A percentile compares a stretch with the other conserved stretches of the same genome.
Conservation (phyloP, 345 rosid species). For the Kernera saxatilis region DNA sequence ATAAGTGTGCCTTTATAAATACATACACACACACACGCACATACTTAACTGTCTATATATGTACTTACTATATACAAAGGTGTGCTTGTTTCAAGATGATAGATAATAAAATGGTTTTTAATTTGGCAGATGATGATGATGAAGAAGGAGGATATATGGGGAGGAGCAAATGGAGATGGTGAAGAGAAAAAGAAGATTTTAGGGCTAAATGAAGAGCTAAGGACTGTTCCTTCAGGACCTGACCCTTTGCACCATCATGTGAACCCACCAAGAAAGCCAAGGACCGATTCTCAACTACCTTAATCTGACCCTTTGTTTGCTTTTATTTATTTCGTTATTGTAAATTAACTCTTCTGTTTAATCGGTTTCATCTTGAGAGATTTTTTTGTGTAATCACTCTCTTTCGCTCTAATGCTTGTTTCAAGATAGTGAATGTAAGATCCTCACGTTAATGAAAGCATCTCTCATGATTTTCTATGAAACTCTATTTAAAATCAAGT, state of each 20-base stretch:
- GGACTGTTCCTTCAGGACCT: slow-evolving; percentile 76
- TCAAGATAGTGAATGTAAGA: slow-evolving; percentile 9
- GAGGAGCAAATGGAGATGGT: neutral
- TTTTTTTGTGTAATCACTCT: neutral
- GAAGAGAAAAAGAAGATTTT: neutral
- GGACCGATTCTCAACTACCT: slow-evolving; percentile 19
- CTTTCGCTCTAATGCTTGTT: neutral
- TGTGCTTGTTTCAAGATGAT: neutral
- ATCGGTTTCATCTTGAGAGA: slow-evolving; percentile 3
- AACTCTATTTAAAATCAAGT: neutral
- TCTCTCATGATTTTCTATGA: neutral
- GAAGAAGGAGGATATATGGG: neutral
- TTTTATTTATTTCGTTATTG: neutral
- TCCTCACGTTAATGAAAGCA: neutral
- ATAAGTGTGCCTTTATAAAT: neutral
- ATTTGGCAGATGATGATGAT: slow-evolving; percentile 31
- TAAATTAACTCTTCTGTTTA: slow-evolving; percentile 5
- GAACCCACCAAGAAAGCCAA: slow-evolving; percentile 56
- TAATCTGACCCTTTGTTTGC: neutral
- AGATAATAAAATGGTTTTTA: neutral
- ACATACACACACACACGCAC: neutral
- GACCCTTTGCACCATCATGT: slow-evolving; percentile 85
- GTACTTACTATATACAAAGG: too few relatives aligned
- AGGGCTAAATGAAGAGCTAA: slow-evolving; percentile 36
- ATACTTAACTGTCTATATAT: neutral